Evolutionary conservation across 768 basidiomycete species (phyloP), one percentile per base, ranked within the genome.

Genomic region (Strobilomyces dryophilus): DNA sequence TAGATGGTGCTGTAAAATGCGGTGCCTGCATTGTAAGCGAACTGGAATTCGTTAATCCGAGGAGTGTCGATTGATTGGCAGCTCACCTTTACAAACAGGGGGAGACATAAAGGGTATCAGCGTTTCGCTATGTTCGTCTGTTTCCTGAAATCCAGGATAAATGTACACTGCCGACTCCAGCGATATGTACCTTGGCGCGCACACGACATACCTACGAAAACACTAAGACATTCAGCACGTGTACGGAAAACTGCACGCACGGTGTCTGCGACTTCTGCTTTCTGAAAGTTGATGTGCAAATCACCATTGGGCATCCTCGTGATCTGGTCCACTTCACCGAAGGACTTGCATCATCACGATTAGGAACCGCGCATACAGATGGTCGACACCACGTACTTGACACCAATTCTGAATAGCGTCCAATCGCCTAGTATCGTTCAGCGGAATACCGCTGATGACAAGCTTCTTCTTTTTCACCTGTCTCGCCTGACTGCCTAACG

Each of bases 181-280:
- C 70, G 52, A 91, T 90, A 61, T 79, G 75, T 2, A 91, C 89
- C 63, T 79, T 80, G 47, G 89, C 89, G 58, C 86, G 83, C 53
- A 91, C 69, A 37, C 89, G 86, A 63, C 88, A 91, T 3, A 89
- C 87, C 87, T 89, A 53, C 9, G 48, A 39, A 31, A 31, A 53
- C 27, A 15, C 21, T 63, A 52, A 60, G 59, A 59, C 36, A 36
- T 15, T 5, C 12, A 12, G 34, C 6, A 18, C 11, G 18, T 21
- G 2, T 15, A 1, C 12, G 6, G 27, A 42, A 49, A 29, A 49
- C 9, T 2, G 11, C 47, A 74, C 84, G 26, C 64, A 89, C 89
- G 8, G 85, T 90, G 57, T 90, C 89, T 20, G 89, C 89, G 10
- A 91, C 88, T 53, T 90, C 88, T 46, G 84, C 76, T 49, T 79